A percentile compares a stretch with the other conserved stretches of the same genome.
Evolutionary conservation across 306 rosid genomes (phyloP).

Genomic region (Trichosanthes truncata): DNA sequence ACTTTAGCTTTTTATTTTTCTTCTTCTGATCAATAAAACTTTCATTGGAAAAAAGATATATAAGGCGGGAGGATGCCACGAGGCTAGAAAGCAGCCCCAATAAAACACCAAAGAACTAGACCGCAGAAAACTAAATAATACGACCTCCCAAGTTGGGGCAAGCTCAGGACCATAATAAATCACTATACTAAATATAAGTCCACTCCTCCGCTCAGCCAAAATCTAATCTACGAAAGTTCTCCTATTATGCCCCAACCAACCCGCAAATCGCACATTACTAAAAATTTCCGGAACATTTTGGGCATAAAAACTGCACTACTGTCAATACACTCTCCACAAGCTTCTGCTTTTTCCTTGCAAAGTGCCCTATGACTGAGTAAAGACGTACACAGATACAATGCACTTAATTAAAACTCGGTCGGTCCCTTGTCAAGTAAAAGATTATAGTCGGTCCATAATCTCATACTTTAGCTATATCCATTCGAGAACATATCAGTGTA

Average conservation of each 20-base stretch:
- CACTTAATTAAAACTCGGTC: not conserved
- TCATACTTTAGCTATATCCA: not conserved
- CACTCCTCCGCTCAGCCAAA: not conserved
- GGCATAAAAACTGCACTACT: not conserved
- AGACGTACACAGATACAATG: not conserved
- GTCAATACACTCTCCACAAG: not conserved
- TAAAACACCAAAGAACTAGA: not conserved
- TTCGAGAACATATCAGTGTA: not conserved
- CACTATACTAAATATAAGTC: not conserved
- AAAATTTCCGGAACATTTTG: not conserved
- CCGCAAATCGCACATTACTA: not conserved
- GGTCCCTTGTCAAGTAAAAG: not conserved
- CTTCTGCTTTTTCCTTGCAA: not conserved
- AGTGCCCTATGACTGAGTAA: not conserved
- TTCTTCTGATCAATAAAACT: not conserved
- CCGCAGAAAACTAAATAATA: not conserved
- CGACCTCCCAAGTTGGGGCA: not conserved
- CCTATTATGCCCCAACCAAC: not conserved
- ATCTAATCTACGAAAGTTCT: not conserved
- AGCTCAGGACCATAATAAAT: not conserved
- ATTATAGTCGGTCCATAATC: not conserved
- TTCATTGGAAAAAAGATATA: not conserved
- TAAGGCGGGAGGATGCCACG: not conserved
- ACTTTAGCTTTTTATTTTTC: not conserved
- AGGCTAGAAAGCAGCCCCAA: not conserved